Conservation (phyloP, 106 monocot species). For the Acorus gramineus region DNA sequence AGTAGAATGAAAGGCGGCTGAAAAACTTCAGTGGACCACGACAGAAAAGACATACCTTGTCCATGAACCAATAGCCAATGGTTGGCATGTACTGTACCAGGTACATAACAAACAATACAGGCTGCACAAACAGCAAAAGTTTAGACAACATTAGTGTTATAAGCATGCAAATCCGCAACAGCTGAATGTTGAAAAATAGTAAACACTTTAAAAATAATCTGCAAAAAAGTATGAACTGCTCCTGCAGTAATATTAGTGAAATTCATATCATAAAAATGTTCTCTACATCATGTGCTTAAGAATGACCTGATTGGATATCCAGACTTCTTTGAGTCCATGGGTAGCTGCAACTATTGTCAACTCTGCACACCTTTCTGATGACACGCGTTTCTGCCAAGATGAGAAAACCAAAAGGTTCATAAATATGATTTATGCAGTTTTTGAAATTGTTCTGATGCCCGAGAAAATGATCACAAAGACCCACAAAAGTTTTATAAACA, state of each 20-base stretch:
- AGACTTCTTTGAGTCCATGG: conserved; percentile 91
- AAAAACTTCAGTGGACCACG: neutral
- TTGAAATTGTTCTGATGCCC: neutral
- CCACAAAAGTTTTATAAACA: too few species aligned
- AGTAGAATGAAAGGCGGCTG: neutral
- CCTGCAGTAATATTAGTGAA: too few species aligned
- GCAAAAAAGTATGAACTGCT: too few species aligned
- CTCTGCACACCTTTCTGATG: conserved; percentile 80
- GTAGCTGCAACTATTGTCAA: conserved; percentile 80
- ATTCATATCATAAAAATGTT: too few species aligned
- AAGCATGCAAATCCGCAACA: too few species aligned
- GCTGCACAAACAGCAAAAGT: conserved; percentile 40
- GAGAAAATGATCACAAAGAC: neutral
- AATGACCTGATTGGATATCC: conserved; percentile 94
- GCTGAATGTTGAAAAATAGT: neutral
- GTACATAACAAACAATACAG: conserved; percentile 83
- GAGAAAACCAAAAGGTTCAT: neutral
- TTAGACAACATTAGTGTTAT: neutral
- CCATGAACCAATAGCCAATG: conserved; percentile 79
- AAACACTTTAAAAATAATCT: neutral
- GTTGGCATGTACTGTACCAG: conserved; percentile 81
- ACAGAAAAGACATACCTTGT: conserved; percentile 42
- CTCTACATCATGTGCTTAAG: neutral
- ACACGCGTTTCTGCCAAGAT: conserved; percentile 49
- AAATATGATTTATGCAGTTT: neutral